phyloP scores from a whole-genome alignment of 495 filamentous ascomycete species.

The Hapsidospora chrysogenum region DNA sequence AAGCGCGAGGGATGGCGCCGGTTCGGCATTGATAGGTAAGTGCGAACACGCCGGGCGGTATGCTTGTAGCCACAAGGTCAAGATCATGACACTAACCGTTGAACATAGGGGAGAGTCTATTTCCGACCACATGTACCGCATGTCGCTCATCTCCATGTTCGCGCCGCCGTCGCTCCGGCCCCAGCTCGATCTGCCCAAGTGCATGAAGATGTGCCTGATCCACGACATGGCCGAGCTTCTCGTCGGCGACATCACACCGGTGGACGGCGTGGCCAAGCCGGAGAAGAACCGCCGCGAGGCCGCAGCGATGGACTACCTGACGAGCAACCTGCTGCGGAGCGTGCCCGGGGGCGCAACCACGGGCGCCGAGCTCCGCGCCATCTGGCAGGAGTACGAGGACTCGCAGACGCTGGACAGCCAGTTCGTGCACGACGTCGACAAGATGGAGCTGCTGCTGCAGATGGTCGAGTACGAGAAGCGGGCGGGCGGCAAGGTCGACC shows the following conservation, averaged over 20 bases:
- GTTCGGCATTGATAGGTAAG: conserved; percentile 50
- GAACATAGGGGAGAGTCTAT: conserved; percentile 54
- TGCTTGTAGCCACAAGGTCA: no score
- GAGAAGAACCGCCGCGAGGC: conserved; percentile 83
- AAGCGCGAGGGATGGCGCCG: conserved; percentile 92
- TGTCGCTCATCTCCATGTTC: conserved; percentile 91
- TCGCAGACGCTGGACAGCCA: conserved; percentile 62
- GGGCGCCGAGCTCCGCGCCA: conserved; percentile 48
- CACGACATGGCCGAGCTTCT: conserved; percentile 96
- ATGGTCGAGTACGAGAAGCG: conserved; percentile 92
- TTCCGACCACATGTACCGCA: conserved; percentile 98
- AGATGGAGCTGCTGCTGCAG: conserved; percentile 85
- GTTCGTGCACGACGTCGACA: conserved; percentile 94
- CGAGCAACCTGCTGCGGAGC: conserved; percentile 48
- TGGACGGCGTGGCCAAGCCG: conserved; percentile 48
- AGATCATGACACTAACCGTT: neutral
- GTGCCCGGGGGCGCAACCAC: conserved; percentile 45
- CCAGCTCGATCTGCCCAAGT: conserved; percentile 58
- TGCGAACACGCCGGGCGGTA: neutral
- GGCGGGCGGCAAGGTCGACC: conserved; percentile 43
- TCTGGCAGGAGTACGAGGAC: conserved; percentile 93
- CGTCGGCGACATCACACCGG: conserved; percentile 90
- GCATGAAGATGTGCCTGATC: conserved; percentile 83
- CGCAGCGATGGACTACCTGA: conserved; percentile 80
- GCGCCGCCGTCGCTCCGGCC: conserved; percentile 60